Percentiles rank a stretch among this genome's conserved stretches.
Evolutionary conservation across 1,139 yeast genomes (phyloP).

Genomic region (Candida mesenterica): DNA sequence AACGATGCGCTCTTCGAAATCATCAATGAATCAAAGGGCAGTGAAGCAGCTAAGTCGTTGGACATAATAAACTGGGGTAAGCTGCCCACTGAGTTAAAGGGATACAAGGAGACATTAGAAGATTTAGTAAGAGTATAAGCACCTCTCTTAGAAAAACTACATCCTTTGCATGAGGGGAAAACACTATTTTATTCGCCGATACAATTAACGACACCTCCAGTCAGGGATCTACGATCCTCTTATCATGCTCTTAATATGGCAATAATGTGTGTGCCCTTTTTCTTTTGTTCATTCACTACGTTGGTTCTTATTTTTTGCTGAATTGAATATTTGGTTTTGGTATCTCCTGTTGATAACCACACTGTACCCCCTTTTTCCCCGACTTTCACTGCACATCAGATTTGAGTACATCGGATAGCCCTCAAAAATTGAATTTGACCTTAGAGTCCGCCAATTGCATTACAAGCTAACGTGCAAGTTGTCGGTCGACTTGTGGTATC

Average conservation of each 20-base stretch:
- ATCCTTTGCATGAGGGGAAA: neutral
- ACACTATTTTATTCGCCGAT: too few species aligned
- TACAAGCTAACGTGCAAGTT: conserved; percentile 33
- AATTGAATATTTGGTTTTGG: too few species aligned
- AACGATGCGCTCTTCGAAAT: conserved; percentile 36
- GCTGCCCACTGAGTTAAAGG: neutral
- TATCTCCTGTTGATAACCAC: too few species aligned
- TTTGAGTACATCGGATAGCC: neutral
- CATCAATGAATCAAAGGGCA: conserved; percentile 20
- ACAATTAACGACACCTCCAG: too few species aligned
- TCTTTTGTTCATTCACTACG: too few species aligned
- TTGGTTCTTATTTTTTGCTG: too few species aligned
- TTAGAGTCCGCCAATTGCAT: too few species aligned
- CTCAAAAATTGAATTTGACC: too few species aligned
- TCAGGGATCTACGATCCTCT: too few species aligned
- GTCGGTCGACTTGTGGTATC: conserved; percentile 28
- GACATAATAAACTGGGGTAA: conserved; percentile 23
- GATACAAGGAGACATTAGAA: neutral
- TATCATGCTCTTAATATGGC: neutral
- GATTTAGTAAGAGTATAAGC: neutral
- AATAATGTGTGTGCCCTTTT: neutral
- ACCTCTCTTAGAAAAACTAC: too few species aligned
- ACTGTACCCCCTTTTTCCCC: neutral
- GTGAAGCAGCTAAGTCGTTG: conserved; percentile 10
- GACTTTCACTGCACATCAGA: neutral